These are phyloP conservation scores for Tuber indicum DNA, from an alignment of 495 filamentous ascomycete genomes.

Conservation along the genomic window DNA sequence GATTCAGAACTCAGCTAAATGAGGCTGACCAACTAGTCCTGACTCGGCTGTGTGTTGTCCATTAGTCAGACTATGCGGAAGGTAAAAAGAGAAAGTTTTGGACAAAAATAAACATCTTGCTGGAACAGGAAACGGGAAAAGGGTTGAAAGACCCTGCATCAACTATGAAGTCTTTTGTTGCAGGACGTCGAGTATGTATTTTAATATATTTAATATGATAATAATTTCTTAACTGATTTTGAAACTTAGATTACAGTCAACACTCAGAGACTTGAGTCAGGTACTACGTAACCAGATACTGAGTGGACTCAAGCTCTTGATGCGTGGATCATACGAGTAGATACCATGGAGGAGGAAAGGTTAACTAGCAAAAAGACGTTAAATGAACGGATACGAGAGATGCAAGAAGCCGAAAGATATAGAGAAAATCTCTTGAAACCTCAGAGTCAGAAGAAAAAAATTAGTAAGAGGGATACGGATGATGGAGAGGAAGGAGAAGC, in stretches of 20 bases:
- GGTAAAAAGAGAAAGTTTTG: no score
- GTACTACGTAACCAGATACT: background rate
- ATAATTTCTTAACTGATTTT: background rate
- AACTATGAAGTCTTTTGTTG: background rate
- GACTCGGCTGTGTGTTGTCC: no score
- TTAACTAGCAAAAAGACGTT: background rate
- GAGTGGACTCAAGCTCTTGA: background rate
- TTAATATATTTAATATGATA: background rate
- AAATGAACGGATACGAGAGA: background rate
- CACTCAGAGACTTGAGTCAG: background rate
- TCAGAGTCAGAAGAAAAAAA: background rate
- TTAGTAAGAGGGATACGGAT: background rate
- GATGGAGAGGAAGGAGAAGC: background rate
- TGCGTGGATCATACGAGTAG: background rate
- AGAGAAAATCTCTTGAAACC: background rate
- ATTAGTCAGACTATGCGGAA: no score
- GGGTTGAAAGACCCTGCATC: no score
- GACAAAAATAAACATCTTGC: no score
- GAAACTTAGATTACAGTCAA: background rate
- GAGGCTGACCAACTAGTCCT: no score
- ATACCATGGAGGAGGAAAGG: background rate
- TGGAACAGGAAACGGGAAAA: no score
- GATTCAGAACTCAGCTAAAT: background rate
- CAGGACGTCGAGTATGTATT: background rate
- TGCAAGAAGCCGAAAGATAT: background rate